These are phyloP conservation scores for Aspergillus niger DNA, from an alignment of 2,329 filamentous ascomycete species.

Conservation along the genomic window DNA sequence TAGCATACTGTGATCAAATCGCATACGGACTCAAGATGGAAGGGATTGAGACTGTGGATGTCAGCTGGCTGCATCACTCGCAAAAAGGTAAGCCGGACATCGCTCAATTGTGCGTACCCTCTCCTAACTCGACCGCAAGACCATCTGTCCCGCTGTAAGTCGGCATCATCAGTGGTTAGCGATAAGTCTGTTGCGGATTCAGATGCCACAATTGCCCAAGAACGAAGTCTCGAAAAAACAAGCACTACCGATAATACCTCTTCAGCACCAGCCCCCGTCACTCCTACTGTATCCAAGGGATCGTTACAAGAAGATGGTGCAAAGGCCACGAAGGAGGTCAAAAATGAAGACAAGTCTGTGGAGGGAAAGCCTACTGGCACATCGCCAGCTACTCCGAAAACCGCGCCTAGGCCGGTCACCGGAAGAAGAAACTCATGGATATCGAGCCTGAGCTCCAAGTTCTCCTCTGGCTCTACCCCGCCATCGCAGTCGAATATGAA, in stretches of 20 bases:
- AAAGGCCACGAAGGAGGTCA: constrained; percentile 22
- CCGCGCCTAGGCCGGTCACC: constrained; percentile 32
- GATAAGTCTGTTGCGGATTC: constrained; percentile 31
- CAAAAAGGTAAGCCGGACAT: constrained; percentile 66
- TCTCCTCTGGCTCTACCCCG: constrained; percentile 63
- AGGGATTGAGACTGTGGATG: constrained; percentile 78
- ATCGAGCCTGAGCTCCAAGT: constrained; percentile 88
- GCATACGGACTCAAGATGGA: constrained; percentile 62
- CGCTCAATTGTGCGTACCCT: not conserved
- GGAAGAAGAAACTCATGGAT: constrained; percentile 83
- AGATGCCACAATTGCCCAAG: constrained; percentile 21
- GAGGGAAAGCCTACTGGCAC: constrained; percentile 27
- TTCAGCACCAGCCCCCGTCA: constrained; percentile 19
- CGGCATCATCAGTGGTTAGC: constrained; percentile 34
- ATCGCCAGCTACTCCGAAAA: constrained; percentile 29
- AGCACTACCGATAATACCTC: constrained; percentile 26
- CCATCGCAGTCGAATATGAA: constrained; percentile 40
- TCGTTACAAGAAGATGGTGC: constrained; percentile 19
- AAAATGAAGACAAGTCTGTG: constrained; percentile 20
- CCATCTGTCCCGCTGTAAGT: constrained; percentile 40
- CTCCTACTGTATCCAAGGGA: constrained; percentile 17
- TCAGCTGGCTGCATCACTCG: constrained; percentile 86
- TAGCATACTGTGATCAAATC: not conserved
- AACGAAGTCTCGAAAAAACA: constrained; percentile 26
- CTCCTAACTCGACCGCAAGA: constrained; percentile 25